These are phyloP conservation scores for Pichia manshurica DNA, from an alignment of 805 yeast genomes.

Conservation along the genomic window DNA sequence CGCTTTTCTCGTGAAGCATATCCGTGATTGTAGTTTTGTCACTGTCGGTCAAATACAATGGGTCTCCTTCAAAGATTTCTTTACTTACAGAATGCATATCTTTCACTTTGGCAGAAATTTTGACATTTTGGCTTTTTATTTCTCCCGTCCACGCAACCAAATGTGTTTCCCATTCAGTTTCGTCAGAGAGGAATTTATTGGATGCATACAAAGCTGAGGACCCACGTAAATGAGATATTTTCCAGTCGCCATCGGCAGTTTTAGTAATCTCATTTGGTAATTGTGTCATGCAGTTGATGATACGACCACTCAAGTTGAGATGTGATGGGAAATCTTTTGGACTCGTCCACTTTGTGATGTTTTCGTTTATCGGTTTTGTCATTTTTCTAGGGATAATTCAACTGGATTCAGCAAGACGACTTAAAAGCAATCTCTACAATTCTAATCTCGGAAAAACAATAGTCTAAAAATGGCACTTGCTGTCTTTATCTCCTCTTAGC, in stretches of 20 bases:
- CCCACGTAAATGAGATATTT: slow-evolving; percentile 64
- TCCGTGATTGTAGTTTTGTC: slow-evolving; percentile 50
- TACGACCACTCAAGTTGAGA: slow-evolving; percentile 54
- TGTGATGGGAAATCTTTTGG: slow-evolving; percentile 21
- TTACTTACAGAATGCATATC: background rate
- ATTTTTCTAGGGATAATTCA: too few species aligned
- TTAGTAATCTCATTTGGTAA: slow-evolving; percentile 58
- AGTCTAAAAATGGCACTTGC: too few species aligned
- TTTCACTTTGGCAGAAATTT: slow-evolving; percentile 23
- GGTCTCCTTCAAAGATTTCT: slow-evolving; percentile 36
- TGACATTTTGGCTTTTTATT: slow-evolving; percentile 28
- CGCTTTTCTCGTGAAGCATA: slow-evolving; percentile 41
- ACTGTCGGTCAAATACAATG: slow-evolving; percentile 49
- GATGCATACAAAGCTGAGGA: slow-evolving; percentile 81
- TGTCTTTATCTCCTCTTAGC: too few species aligned
- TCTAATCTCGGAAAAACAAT: too few species aligned
- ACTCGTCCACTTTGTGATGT: slow-evolving; percentile 7
- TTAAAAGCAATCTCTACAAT: too few species aligned
- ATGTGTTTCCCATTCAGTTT: slow-evolving; percentile 81
- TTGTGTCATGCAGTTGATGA: slow-evolving; percentile 60
- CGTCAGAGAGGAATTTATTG: slow-evolving; percentile 53
- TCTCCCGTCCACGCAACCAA: slow-evolving; percentile 97
- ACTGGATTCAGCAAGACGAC: too few species aligned
- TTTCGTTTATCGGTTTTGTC: too few species aligned
- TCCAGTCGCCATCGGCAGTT: slow-evolving; percentile 42